phyloP scores from a whole-genome alignment of 2,329 filamentous ascomycete genomes.

The Exophiala mesophila region DNA sequence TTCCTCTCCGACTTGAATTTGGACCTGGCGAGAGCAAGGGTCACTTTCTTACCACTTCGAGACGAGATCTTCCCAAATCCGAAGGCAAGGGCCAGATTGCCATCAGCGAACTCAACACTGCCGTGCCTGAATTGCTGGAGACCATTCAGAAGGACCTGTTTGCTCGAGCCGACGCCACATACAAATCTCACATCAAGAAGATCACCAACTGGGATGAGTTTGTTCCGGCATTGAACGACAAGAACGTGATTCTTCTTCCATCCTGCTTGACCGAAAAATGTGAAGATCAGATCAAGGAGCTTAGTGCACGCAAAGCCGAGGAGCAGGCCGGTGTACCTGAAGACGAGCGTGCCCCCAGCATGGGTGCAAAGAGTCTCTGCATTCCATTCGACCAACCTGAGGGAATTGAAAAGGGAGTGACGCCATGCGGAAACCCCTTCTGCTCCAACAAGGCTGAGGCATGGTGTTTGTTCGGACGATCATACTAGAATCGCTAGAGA shows the following conservation, averaged over 20 bases:
- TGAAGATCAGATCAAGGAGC: slow-evolving; percentile 91
- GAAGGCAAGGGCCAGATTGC: slow-evolving; percentile 63
- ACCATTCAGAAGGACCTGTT: slow-evolving; percentile 83
- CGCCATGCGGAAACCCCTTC: slow-evolving; percentile 87
- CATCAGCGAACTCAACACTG: slow-evolving; percentile 66
- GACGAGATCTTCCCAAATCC: slow-evolving; percentile 67
- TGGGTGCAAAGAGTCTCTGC: slow-evolving; percentile 72
- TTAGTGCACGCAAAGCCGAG: slow-evolving; percentile 68
- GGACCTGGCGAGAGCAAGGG: slow-evolving; percentile 90
- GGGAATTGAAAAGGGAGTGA: slow-evolving; percentile 71
- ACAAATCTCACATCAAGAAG: slow-evolving; percentile 72
- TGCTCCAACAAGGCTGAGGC: slow-evolving; percentile 71
- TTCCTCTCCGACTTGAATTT: slow-evolving; percentile 90
- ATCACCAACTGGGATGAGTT: slow-evolving; percentile 89
- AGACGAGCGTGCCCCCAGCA: slow-evolving; percentile 67
- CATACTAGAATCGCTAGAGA: slow-evolving; percentile 20
- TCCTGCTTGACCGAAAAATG: slow-evolving; percentile 80
- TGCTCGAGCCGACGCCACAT: slow-evolving; percentile 69
- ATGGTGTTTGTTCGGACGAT: slow-evolving; percentile 86
- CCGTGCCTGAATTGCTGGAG: slow-evolving; percentile 76
- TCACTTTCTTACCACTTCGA: slow-evolving; percentile 75
- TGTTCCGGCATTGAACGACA: slow-evolving; percentile 79
- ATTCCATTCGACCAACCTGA: slow-evolving; percentile 84
- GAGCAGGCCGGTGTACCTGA: slow-evolving; percentile 61
- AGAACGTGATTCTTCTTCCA: slow-evolving; percentile 89